Conservation (phyloP, 345 rosid genomes). For the Euphorbia lathyris region DNA sequence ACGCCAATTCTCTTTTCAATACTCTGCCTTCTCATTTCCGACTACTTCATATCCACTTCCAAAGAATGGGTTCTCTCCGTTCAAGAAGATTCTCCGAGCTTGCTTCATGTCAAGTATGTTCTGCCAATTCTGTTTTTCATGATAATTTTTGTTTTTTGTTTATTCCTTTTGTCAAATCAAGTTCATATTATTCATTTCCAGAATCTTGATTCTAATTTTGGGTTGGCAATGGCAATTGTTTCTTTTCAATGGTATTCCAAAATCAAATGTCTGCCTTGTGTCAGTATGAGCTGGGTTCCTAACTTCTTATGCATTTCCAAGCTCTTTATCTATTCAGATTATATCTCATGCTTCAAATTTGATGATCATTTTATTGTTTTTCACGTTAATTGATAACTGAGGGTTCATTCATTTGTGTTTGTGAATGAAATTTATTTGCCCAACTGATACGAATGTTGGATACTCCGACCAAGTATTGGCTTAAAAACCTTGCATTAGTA, state of each 20-base stretch:
- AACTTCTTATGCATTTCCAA: not conserved
- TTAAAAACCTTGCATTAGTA: no score
- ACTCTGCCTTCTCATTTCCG: constrained; percentile 10
- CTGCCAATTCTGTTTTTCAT: not conserved
- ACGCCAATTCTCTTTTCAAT: constrained; percentile 29
- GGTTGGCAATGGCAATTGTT: no score
- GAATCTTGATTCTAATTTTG: not conserved
- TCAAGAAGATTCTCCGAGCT: constrained; percentile 48
- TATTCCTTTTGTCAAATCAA: not conserved
- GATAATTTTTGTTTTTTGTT: not conserved
- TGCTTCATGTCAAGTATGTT: constrained; percentile 52
- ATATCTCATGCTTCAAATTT: not conserved
- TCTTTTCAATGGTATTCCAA: not conserved
- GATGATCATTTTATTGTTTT: not conserved
- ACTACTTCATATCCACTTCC: no score
- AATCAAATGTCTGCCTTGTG: not conserved
- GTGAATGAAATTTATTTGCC: not conserved
- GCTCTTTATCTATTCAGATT: not conserved
- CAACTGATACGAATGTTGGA: no score
- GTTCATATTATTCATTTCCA: constrained; percentile 2
- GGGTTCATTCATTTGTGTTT: not conserved
- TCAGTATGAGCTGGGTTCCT: no score
- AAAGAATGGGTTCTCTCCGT: constrained; percentile 39
- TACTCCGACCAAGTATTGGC: no score
- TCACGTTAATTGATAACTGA: not conserved